A percentile compares a stretch with the other conserved stretches of the same genome.
These are phyloP conservation scores for Amylocarpus encephaloides DNA, from an alignment of 2,329 filamentous ascomycete species.

Conservation along the genomic window DNA sequence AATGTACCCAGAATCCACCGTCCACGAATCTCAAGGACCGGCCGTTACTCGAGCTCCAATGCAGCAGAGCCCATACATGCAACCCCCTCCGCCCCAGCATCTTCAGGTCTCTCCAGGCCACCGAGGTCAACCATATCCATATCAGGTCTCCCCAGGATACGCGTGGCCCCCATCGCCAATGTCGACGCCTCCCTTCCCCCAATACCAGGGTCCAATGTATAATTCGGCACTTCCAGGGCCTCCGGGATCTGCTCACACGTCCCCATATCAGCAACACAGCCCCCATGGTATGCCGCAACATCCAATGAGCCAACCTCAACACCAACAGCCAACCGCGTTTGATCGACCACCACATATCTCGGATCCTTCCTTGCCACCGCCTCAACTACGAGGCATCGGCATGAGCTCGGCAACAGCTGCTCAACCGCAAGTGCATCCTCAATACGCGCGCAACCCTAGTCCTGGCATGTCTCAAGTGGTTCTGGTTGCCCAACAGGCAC, in stretches of 20 bases:
- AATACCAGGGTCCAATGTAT: conserved; percentile 33
- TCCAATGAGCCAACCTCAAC: conserved; percentile 10
- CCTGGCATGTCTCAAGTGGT: conserved; percentile 36
- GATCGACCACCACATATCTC: conserved; percentile 32
- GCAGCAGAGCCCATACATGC: conserved; percentile 42
- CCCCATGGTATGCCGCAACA: conserved; percentile 18
- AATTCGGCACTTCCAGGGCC: conserved; percentile 35
- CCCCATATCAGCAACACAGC: conserved; percentile 27
- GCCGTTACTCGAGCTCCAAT: conserved; percentile 72
- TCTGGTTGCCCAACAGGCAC: conserved; percentile 29
- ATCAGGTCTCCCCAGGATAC: conserved; percentile 38
- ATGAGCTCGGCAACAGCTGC: conserved; percentile 24
- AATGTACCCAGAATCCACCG: conserved; percentile 94
- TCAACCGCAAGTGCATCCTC: conserved; percentile 19
- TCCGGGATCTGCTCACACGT: conserved; percentile 26
- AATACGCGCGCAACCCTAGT: conserved; percentile 33
- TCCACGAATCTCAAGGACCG: conserved; percentile 79
- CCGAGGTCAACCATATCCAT: conserved; percentile 34
- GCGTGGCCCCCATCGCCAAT: conserved; percentile 51
- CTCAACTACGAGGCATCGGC: conserved; percentile 24
- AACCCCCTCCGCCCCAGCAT: conserved; percentile 34
- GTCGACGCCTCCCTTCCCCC: conserved; percentile 44
- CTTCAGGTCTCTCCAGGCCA: conserved; percentile 32
- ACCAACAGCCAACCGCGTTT: conserved; percentile 22
- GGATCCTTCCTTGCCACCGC: conserved; percentile 31